Conservation (phyloP, 2,329 filamentous ascomycete species). For the Berkeleyomyces rouxiae region DNA sequence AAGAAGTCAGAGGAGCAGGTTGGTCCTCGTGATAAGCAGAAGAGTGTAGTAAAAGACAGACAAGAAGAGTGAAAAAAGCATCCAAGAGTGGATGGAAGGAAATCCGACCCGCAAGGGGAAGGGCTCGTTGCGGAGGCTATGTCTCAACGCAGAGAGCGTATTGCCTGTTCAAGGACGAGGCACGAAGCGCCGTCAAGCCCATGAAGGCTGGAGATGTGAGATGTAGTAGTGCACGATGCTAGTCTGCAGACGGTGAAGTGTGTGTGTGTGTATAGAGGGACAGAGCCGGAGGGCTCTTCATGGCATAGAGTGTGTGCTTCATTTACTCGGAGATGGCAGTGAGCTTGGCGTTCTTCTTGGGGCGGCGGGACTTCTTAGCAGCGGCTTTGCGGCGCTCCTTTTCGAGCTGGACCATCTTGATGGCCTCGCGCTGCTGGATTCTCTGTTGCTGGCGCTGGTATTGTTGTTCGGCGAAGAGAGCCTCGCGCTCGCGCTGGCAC, state of each 20-base stretch:
- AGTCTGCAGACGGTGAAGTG: neutral
- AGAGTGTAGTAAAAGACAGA: slow-evolving; percentile 6
- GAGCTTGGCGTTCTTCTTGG: slow-evolving; percentile 38
- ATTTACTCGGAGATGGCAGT: slow-evolving; percentile 35
- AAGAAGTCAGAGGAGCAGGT: neutral
- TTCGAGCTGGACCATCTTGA: slow-evolving; percentile 34
- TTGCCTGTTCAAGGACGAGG: neutral
- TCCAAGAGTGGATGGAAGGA: neutral
- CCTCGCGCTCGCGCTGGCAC: slow-evolving; percentile 9
- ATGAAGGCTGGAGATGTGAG: neutral
- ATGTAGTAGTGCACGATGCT: neutral
- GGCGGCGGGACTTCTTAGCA: slow-evolving; percentile 24
- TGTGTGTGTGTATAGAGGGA: neutral
- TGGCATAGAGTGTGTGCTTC: neutral
- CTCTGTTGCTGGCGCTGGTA: slow-evolving; percentile 28
- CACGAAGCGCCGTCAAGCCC: neutral
- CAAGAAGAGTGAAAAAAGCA: neutral
- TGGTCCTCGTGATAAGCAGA: neutral
- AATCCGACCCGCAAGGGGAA: neutral
- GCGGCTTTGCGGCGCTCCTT: slow-evolving; percentile 36
- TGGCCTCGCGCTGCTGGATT: slow-evolving; percentile 34
- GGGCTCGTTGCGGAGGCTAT: slow-evolving; percentile 1
- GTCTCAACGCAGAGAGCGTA: neutral
- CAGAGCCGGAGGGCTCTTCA: neutral
- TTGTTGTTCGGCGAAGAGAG: slow-evolving; percentile 19